Percentiles rank a stretch among this genome's conserved stretches.
Evolutionary conservation across 129 eudicot species (phyloP).

Genomic region (Pittosporum tobira): DNA sequence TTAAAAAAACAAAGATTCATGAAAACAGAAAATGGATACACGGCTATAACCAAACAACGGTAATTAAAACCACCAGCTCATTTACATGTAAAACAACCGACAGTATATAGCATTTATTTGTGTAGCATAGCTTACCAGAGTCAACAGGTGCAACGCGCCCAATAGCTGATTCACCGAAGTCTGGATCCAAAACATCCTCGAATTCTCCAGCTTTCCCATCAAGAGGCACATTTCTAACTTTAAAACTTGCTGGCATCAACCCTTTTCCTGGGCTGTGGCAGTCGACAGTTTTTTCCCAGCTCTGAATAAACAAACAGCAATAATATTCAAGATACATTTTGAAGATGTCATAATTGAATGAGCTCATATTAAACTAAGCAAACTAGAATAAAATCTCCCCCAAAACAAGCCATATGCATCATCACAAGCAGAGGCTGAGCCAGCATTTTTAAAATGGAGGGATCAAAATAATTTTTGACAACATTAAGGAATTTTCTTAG

Average conservation of each 20-base stretch:
- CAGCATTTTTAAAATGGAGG: too few relatives aligned
- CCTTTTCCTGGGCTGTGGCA: constrained; percentile 98
- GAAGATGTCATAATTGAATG: not conserved
- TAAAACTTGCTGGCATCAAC: constrained; percentile 97
- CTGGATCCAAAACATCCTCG: constrained; percentile 91
- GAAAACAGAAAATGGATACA: not conserved
- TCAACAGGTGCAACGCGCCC: constrained; percentile 98
- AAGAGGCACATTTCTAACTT: constrained; percentile 61
- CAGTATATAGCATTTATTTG: not conserved
- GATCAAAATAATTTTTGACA: too few relatives aligned
- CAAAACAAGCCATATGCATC: not conserved
- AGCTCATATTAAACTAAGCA: not conserved
- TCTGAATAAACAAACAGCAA: constrained; percentile 30
- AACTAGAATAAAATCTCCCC: not conserved
- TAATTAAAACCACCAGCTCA: not conserved
- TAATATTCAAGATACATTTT: constrained; percentile 7
- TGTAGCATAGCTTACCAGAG: constrained; percentile 46
- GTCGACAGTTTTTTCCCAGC: constrained; percentile 97
- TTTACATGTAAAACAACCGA: not conserved
- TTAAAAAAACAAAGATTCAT: not conserved
- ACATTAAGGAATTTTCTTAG: too few relatives aligned
- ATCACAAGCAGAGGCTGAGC: too few relatives aligned
- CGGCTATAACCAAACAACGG: not conserved
- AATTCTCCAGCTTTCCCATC: constrained; percentile 62
- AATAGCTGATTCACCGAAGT: constrained; percentile 97